Evolutionary conservation across 371 early-diverging fungal species (phyloP).

Genomic region (Synchytrium microbalum): DNA sequence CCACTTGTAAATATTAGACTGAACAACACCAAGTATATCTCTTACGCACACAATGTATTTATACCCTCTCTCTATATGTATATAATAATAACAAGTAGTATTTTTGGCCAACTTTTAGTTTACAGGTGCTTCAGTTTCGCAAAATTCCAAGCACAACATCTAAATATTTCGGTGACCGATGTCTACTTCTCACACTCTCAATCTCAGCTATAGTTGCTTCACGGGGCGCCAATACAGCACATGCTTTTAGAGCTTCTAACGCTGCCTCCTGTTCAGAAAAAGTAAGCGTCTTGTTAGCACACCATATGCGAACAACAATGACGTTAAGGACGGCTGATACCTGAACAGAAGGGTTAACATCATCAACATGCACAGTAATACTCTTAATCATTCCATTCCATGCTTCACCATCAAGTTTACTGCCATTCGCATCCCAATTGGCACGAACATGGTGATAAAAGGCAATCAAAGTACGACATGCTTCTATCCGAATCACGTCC

Average conservation of each 20-base stretch:
- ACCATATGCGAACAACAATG: too few species aligned
- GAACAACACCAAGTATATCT: too few species aligned
- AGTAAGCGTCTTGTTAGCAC: too few species aligned
- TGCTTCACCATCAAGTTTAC: constrained; percentile 31
- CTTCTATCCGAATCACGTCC: constrained; percentile 32
- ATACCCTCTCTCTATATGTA: too few species aligned
- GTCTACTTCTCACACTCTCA: neutral
- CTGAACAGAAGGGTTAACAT: constrained; percentile 27
- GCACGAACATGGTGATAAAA: neutral
- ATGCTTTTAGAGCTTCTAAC: neutral
- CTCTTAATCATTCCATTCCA: constrained; percentile 35
- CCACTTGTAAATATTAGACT: too few species aligned
- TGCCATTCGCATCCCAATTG: constrained; percentile 18
- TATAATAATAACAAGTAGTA: too few species aligned
- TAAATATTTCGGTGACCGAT: neutral
- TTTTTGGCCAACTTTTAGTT: too few species aligned
- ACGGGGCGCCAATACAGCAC: neutral
- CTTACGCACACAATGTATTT: too few species aligned
- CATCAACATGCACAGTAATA: constrained; percentile 39
- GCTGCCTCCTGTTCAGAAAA: neutral
- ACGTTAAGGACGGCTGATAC: too few species aligned
- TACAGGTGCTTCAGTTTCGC: too few species aligned
- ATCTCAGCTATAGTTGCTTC: neutral
- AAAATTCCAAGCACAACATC: neutral
- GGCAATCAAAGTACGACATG: constrained; percentile 1